Evolutionary conservation across 257 asterid species (phyloP).

Genomic region (Rubia yunnanensis): DNA sequence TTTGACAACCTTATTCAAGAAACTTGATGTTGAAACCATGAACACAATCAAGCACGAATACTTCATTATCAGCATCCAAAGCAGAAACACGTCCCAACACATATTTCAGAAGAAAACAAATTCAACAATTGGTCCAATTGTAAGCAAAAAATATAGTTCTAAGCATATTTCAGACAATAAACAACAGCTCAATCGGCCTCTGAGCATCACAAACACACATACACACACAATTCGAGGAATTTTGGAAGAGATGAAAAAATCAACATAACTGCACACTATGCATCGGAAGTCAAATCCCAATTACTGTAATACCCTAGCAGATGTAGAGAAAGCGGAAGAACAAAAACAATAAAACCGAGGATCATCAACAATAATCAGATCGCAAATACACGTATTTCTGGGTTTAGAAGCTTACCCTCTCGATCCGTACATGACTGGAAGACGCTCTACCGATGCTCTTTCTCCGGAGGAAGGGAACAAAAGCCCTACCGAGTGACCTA

Average conservation of each 20-base stretch:
- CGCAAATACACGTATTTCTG: background rate
- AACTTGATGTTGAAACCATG: background rate
- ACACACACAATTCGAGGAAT: background rate
- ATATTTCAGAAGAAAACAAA: background rate
- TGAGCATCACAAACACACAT: no score
- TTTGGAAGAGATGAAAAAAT: background rate
- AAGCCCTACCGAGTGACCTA: conserved; percentile 1
- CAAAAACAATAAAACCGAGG: background rate
- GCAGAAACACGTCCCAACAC: background rate
- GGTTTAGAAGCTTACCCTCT: conserved; percentile 20
- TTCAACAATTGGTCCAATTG: background rate
- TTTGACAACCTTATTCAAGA: background rate
- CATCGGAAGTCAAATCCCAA: background rate
- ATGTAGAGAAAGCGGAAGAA: background rate
- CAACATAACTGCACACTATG: background rate
- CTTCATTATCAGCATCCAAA: background rate
- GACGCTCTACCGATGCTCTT: background rate
- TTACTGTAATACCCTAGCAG: background rate
- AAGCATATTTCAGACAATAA: background rate
- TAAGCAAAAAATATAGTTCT: background rate
- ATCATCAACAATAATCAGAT: background rate
- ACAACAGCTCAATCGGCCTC: background rate
- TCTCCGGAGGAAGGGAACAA: background rate
- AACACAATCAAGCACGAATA: background rate
- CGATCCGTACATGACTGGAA: conserved; percentile 25